Evolutionary conservation across 1,284 basidiomycete genomes (phyloP).

Genomic region (Trametes pubescens): DNA sequence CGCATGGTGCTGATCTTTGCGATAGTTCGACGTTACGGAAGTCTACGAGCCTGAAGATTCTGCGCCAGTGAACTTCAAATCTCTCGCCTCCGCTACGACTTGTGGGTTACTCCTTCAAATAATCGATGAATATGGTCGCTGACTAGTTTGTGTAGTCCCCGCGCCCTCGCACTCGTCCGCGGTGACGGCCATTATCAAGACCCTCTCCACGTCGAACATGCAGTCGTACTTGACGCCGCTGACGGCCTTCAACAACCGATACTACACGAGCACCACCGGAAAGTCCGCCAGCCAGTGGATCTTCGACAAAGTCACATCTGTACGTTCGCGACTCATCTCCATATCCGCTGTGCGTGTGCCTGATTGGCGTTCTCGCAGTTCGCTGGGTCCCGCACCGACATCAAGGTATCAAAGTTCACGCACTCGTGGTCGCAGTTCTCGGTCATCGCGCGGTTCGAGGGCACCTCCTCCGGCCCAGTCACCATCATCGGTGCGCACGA

Average conservation of each 20-base stretch:
- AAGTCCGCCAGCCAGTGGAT: slow-evolving; percentile 51
- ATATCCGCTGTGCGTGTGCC: slow-evolving; percentile 2
- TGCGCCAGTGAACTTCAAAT: slow-evolving; percentile 25
- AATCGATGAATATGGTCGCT: neutral
- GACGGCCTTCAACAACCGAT: slow-evolving; percentile 56
- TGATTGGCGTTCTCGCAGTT: slow-evolving; percentile 40
- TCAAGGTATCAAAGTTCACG: slow-evolving; percentile 61
- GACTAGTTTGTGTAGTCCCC: slow-evolving; percentile 40
- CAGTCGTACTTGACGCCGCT: slow-evolving; percentile 48
- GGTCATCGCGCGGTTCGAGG: slow-evolving; percentile 64
- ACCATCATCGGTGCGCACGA: slow-evolving; percentile 72
- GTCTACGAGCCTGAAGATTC: slow-evolving; percentile 55
- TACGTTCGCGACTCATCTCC: slow-evolving; percentile 30
- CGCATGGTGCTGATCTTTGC: neutral
- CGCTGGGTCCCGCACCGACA: slow-evolving; percentile 48
- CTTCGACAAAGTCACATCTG: slow-evolving; percentile 42
- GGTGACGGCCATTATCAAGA: slow-evolving; percentile 49
- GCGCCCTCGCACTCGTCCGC: slow-evolving; percentile 49
- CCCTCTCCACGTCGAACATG: slow-evolving; percentile 52
- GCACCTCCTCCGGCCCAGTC: slow-evolving; percentile 49
- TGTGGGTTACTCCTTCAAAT: slow-evolving; percentile 35
- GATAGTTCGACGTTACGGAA: slow-evolving; percentile 56
- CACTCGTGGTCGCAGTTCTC: slow-evolving; percentile 75
- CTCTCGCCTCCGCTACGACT: slow-evolving; percentile 34
- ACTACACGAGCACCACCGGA: slow-evolving; percentile 53